These are phyloP conservation scores for Auricularia auricula-judae DNA, from an alignment of 768 basidiomycete species.

Conservation along the genomic window DNA sequence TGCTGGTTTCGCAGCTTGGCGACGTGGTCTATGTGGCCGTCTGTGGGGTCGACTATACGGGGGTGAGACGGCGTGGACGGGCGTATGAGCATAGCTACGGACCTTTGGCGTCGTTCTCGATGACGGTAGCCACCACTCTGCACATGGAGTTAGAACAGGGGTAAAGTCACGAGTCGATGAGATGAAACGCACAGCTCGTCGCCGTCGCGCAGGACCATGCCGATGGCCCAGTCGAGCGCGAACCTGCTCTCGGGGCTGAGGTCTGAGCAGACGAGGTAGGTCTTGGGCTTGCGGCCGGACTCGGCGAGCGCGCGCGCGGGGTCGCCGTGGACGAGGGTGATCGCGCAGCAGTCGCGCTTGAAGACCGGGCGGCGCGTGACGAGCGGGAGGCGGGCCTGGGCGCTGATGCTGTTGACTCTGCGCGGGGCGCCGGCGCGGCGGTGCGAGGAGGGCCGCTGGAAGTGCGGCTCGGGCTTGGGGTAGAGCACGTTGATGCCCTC, in stretches of 20 bases:
- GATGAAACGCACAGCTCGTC: slow-evolving; percentile 58
- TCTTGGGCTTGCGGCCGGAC: slow-evolving; percentile 36
- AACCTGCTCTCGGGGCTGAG: slow-evolving; percentile 88
- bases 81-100: too few species aligned
- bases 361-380: slow-evolving; percentile 71
- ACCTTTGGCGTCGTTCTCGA: slow-evolving; percentile 90
- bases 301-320: slow-evolving; percentile 43
- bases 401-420: slow-evolving; percentile 2
- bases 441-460: slow-evolving; percentile 33
- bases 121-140: slow-evolving; percentile 76
- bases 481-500: slow-evolving; percentile 78
- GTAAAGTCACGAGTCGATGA: not conserved
- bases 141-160: not conserved
- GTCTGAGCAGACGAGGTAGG: slow-evolving; percentile 89
- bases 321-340: slow-evolving; percentile 78
- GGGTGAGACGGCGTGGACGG: slow-evolving; percentile 27
- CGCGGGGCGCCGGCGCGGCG: slow-evolving; percentile 15
- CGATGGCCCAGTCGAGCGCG: slow-evolving; percentile 97
- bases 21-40: slow-evolving; percentile 61
- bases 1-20: slow-evolving; percentile 81
- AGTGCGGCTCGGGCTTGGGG: slow-evolving; percentile 39
- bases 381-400: slow-evolving; percentile 52
- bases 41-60: slow-evolving; percentile 63
- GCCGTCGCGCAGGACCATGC: slow-evolving; percentile 88
- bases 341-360: slow-evolving; percentile 86